Base-by-base conservation (phyloP, 257 asterid species). In the Solanum piurae region DNA sequence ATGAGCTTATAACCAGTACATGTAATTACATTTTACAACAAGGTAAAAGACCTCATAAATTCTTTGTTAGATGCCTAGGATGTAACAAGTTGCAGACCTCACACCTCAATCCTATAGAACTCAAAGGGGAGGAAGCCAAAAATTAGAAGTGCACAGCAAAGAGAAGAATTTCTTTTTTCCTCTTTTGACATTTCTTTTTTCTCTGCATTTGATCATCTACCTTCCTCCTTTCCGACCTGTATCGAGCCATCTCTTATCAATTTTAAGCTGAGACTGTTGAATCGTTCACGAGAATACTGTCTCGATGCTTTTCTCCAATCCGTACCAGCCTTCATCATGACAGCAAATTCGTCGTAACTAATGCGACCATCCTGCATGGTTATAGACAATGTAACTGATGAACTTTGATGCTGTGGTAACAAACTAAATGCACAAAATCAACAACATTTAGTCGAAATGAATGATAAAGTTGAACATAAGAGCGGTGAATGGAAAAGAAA, bases 261-360 rank as follows among this genome's bases (percentile, higher is more conserved):
- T 89, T 89, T 89, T 58, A 88, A 87, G 83, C 91, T 89, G 12
- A 89, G 89, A 77, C 88, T 89, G 29, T 87, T 89, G 75, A 87
- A 89, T 33, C 88, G 82, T 66, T 88, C 91, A 23, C 91, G 87
- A 11, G 91, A 89, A 58, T 89, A 89, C 20, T 89, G 91, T 58
- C 91, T 58, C 5, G 91, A 89, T 68, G 91, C 91, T 83, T 89
- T 89, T 87, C 91, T 89, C 91, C 91, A 89, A 44, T 89, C 91
- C 6, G 91, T 89, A 21, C 91, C 91, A 5, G 91, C 88, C 84
- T 89, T 89, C 91, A 89, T 89, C 91, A 89, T 89, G 2, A 87
- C 66, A 23, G 88, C 88, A 25, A 89, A 89, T 87, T 89, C 91
- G 37, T 89, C 91, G 3, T 87, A 89, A 66, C 90, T 89, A 37